These are phyloP conservation scores for Pulveroboletus sp. DNA, from an alignment of 768 basidiomycete species.

Conservation along the genomic window DNA sequence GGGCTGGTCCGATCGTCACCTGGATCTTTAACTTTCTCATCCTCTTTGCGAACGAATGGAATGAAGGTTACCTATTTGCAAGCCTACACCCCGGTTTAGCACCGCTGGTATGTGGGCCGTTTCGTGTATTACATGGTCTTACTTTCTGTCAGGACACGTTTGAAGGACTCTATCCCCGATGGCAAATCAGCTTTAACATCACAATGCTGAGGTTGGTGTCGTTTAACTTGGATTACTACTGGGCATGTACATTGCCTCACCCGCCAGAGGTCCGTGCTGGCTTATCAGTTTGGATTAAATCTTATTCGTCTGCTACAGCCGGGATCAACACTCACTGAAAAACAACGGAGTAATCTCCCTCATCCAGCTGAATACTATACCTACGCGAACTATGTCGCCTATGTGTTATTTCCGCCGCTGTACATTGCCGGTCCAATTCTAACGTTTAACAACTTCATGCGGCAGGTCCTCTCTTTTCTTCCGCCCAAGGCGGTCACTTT, in stretches of 20 bases:
- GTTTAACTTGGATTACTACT: conserved; percentile 91
- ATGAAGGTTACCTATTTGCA: conserved; percentile 70
- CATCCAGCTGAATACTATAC: conserved; percentile 63
- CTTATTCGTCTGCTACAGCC: conserved; percentile 19
- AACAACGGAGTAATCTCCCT: conserved; percentile 53
- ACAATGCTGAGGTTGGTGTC: conserved; percentile 93
- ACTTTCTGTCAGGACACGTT: conserved; percentile 50
- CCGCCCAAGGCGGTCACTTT: not conserved
- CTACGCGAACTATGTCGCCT: conserved; percentile 73
- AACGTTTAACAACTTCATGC: conserved; percentile 92
- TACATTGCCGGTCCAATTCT: conserved; percentile 97
- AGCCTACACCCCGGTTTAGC: conserved; percentile 52
- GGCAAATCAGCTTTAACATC: conserved; percentile 95
- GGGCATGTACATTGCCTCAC: conserved; percentile 56
- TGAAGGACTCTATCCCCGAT: conserved; percentile 81
- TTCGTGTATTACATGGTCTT: conserved; percentile 1
- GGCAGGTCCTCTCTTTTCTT: conserved; percentile 62
- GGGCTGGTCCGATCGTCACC: conserved; percentile 49
- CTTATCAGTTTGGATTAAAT: not conserved
- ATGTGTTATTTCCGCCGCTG: conserved; percentile 87
- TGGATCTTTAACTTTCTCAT: conserved; percentile 79
- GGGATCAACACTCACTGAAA: conserved; percentile 44
- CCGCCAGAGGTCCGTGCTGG: conserved; percentile 40
- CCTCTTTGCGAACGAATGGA: conserved; percentile 74
- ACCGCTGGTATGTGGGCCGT: conserved; percentile 51